These are phyloP conservation scores for Boeremia exigua DNA, from an alignment of 2,329 filamentous ascomycete species.

Conservation along the genomic window DNA sequence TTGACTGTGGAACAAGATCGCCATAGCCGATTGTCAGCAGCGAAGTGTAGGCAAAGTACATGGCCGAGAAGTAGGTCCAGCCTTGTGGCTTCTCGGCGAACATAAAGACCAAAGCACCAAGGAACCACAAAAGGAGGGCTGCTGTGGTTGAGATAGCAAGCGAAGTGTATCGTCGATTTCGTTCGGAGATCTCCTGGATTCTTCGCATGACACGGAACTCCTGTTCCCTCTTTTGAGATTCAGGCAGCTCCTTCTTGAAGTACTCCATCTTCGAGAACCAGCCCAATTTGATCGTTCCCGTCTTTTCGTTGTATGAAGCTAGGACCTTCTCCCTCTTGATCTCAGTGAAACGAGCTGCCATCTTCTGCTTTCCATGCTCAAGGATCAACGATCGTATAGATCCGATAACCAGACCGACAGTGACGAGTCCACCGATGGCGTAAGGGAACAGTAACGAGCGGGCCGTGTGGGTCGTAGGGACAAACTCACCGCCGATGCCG, in stretches of 20 bases:
- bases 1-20: constrained; percentile 55
- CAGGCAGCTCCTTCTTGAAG: constrained; percentile 47
- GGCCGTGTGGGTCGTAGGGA: constrained; percentile 57
- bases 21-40: constrained; percentile 64
- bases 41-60: constrained; percentile 62
- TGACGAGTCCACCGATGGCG: constrained; percentile 61
- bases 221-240: constrained; percentile 53
- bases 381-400: constrained; percentile 59
- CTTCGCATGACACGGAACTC: constrained; percentile 55
- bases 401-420: constrained; percentile 62
- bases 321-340: constrained; percentile 54
- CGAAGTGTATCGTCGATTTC: constrained; percentile 49
- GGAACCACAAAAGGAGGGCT: constrained; percentile 51
- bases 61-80: constrained; percentile 59
- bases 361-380: constrained; percentile 59
- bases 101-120: constrained; percentile 60
- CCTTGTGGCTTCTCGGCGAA: constrained; percentile 52
- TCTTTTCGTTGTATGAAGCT: constrained; percentile 46
- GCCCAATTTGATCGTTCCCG: constrained; percentile 52
- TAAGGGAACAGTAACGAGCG: constrained; percentile 61
- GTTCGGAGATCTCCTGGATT: constrained; percentile 47
- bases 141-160: constrained; percentile 49
- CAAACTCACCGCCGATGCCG: constrained; percentile 59
- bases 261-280: constrained; percentile 51
- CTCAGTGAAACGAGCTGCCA: constrained; percentile 58